These are phyloP conservation scores for Cryptosporidium ubiquitum DNA, from an alignment of 169 alveolate species.

Conservation along the genomic window DNA sequence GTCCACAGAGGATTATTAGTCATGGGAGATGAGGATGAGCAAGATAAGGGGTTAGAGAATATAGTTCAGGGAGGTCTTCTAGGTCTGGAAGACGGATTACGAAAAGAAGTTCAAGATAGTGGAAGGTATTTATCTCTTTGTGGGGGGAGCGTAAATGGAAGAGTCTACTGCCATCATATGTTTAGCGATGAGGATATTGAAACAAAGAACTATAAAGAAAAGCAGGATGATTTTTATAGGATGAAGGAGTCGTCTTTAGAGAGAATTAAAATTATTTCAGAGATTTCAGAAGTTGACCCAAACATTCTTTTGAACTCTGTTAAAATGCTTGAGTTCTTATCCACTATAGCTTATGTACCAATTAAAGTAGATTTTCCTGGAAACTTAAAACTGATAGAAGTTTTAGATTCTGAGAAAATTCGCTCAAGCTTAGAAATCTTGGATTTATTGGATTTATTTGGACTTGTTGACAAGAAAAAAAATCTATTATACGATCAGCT, in stretches of 20 bases:
- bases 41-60: not conserved
- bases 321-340: conserved; percentile 16
- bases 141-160: not conserved
- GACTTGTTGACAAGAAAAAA: conserved; percentile 4
- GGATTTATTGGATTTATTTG: conserved; percentile 16
- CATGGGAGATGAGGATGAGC: not conserved
- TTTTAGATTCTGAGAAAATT: not conserved
- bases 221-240: not conserved
- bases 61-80: not conserved
- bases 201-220: not conserved
- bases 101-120: not conserved
- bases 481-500: not conserved
- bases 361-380: conserved; percentile 54
- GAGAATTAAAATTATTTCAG: not conserved
- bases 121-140: not conserved
- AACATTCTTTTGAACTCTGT: conserved; percentile 10
- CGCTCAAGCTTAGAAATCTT: not conserved
- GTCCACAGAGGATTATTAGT: not conserved
- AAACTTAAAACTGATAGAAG: conserved; percentile 6
- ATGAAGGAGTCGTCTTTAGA: conserved; percentile 34
- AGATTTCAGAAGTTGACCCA: conserved; percentile 40
- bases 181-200: not conserved
- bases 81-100: not conserved
- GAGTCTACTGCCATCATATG: not conserved
- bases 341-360: conserved; percentile 50